These are phyloP conservation scores for Neoascochyta sp. DNA, from an alignment of 2,329 filamentous ascomycete genomes.

Conservation along the genomic window DNA sequence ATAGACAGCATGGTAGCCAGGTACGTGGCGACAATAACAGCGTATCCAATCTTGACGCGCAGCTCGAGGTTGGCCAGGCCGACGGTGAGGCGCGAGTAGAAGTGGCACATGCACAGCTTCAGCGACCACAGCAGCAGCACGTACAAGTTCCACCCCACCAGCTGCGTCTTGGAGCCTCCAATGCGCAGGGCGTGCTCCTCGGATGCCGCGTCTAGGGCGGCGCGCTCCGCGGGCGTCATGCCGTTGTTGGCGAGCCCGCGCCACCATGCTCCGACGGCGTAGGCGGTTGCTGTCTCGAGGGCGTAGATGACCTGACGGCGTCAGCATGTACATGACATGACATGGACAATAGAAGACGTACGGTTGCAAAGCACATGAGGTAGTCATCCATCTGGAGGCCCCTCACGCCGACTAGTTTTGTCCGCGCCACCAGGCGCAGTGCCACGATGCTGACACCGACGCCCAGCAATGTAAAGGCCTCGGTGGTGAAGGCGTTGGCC, in stretches of 20 bases:
- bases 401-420: conserved; percentile 47
- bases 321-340: conserved; percentile 51
- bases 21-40: conserved; percentile 49
- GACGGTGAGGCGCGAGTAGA: conserved; percentile 50
- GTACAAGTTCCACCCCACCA: conserved; percentile 55
- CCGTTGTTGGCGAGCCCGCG: conserved; percentile 47
- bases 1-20: conserved; percentile 50
- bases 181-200: conserved; percentile 51
- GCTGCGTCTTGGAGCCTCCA: conserved; percentile 52
- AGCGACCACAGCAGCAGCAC: conserved; percentile 51
- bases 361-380: conserved; percentile 53
- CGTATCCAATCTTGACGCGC: conserved; percentile 49
- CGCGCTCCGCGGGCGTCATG: conserved; percentile 42
- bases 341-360: conserved; percentile 30
- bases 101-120: conserved; percentile 55
- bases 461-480: conserved; percentile 13
- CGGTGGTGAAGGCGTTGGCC: conserved; percentile 11
- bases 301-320: conserved; percentile 51
- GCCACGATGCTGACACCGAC: conserved; percentile 45
- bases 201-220: conserved; percentile 42
- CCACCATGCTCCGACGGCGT: conserved; percentile 49
- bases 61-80: conserved; percentile 10
- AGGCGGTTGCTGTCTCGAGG: conserved; percentile 49
- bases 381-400: conserved; percentile 58
- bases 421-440: conserved; percentile 51